Evolutionary conservation across 164 flowering plant genomes (phyloP), one percentile per base, ranked within the genome.

Genomic region (Magnolia kwangsiensis): DNA sequence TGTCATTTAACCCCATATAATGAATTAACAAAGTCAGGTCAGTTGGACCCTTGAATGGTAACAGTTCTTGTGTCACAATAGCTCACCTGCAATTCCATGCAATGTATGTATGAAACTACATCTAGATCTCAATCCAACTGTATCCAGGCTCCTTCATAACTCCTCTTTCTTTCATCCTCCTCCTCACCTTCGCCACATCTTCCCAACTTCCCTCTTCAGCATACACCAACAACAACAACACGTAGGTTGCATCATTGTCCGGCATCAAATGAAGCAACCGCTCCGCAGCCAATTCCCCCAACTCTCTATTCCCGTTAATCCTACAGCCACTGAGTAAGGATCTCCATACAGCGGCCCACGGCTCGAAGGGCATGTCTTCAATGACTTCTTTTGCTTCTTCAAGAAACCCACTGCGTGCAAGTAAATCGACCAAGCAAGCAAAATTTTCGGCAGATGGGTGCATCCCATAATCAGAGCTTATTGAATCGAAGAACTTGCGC

Each of bases 321-420:
- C 85, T 81, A 71, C 91, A 88, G 45, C 89, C 89, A 81, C 82
- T 86, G 10, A 89, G 89, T 67, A 89, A 73, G 49, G 91, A 85
- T 83, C 89, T 86, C 85, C 69, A 80, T 68, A 89, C 80, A 10
- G 86, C 89, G 8, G 89, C 86, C 90, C 89, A 86, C 11, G 90
- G 86, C n/a, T 76, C 79, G 78, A 78, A 85, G 0, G 93, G 91
- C 91, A 89, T 88, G 8, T 19, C 74, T 71, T 82, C 82, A 50
- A 89, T 84, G 49, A 86, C 64, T 18, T 50, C 29, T 78, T 81
- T 80, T 50, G 93, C 91, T 61, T 87, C 87, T 50, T 78, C 77
- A 63, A 88, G 85, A 72, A 75, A 77, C 50, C 93, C 93, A 78
- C 78, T 76, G 71, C 93, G 77, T 63, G 91, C 82, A 72, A 85